phyloP scores from a whole-genome alignment of 1,284 basidiomycete genomes.

The Microbotryum saponariae region DNA sequence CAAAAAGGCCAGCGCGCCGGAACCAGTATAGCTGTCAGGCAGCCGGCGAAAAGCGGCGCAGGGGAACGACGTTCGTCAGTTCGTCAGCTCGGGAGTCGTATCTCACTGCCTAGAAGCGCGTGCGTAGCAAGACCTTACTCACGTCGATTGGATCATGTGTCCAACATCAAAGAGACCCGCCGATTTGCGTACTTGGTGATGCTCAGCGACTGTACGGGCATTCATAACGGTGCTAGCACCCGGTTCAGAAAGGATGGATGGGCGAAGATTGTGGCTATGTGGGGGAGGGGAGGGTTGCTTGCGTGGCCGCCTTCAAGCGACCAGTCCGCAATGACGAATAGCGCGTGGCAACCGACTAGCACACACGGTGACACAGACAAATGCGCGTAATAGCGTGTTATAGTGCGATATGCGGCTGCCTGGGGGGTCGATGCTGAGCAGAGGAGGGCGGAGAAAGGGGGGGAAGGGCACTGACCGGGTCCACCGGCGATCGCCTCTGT shows the following conservation, averaged over 20 bases:
- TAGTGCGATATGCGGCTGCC: slow-evolving; percentile 1
- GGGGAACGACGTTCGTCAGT: too few species aligned
- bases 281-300: not conserved
- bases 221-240: not conserved
- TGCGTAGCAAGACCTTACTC: not conserved
- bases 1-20: slow-evolving; percentile 42
- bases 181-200: slow-evolving; percentile 75
- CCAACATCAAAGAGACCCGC: slow-evolving; percentile 94
- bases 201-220: slow-evolving; percentile 63
- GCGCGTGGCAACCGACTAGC: too few species aligned
- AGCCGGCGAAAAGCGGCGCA: too few species aligned
- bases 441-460: not conserved
- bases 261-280: not conserved
- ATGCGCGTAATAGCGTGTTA: slow-evolving; percentile 18
- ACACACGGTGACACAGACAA: not conserved
- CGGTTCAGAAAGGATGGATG: not conserved
- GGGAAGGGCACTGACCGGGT: slow-evolving; percentile 53
- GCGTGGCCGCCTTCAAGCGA: not conserved
- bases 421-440: not conserved
- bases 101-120: not conserved
- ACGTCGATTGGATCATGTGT: slow-evolving; percentile 66
- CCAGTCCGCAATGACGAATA: not conserved
- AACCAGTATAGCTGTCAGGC: slow-evolving; percentile 38
- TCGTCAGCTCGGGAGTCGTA: too few species aligned
- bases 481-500: slow-evolving; percentile 49